A percentile compares a stretch with the other conserved stretches of the same genome.
Evolutionary conservation across 495 filamentous ascomycete genomes (phyloP).

Genomic region (Daldinia childiae): DNA sequence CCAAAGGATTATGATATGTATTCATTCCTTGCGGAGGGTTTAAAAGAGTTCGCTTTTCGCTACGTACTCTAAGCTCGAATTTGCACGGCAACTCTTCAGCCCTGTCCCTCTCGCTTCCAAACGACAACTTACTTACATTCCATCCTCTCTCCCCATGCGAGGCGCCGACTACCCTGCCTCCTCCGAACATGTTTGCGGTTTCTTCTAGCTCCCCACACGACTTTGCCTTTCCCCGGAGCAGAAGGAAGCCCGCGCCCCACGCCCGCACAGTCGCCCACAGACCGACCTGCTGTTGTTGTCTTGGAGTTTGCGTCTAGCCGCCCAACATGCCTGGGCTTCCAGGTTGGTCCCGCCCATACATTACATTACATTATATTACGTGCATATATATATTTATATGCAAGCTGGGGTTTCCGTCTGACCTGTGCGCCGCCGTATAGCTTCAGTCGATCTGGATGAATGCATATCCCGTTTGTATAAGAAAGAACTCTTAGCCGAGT

Average conservation of each 20-base stretch:
- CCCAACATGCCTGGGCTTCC: constrained; percentile 88
- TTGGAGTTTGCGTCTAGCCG: constrained; percentile 14
- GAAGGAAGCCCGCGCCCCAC: constrained; percentile 45
- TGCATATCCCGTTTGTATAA: constrained; percentile 95
- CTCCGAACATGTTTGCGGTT: constrained; percentile 51
- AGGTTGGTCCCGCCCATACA: constrained; percentile 61
- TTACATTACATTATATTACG: not conserved
- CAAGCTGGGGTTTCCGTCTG: not conserved
- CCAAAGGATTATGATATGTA: not conserved
- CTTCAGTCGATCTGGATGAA: constrained; percentile 96
- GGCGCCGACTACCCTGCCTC: constrained; percentile 36
- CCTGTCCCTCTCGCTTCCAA: too few relatives aligned
- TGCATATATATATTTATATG: not conserved
- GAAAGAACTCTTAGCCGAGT: constrained; percentile 95
- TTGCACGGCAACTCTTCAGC: too few relatives aligned
- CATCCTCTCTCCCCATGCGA: constrained; percentile 43
- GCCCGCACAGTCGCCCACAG: constrained; percentile 11
- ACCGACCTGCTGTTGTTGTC: too few relatives aligned
- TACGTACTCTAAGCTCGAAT: not conserved
- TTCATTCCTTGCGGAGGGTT: not conserved
- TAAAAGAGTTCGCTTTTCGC: not conserved
- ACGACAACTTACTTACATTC: constrained; percentile 3
- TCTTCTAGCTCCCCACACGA: constrained; percentile 43
- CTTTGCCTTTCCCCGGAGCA: constrained; percentile 46
- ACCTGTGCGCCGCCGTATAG: constrained; percentile 55